Conservation (phyloP, 108 stramenopile species). For the Cyclotella baltica region DNA sequence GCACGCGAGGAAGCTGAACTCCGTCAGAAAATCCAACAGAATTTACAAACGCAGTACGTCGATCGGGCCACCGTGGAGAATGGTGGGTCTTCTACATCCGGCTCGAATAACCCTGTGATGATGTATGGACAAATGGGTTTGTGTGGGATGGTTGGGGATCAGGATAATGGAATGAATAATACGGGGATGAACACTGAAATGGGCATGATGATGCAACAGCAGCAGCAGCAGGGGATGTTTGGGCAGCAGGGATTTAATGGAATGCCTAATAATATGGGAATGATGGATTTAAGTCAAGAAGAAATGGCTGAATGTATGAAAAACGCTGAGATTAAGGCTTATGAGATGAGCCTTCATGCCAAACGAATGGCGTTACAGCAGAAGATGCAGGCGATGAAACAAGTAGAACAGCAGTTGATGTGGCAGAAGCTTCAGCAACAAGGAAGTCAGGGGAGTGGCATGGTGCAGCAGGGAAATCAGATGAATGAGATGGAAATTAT, state of each 20-base stretch:
- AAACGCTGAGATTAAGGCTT: not conserved
- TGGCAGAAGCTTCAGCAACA: not conserved
- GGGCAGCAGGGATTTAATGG: not conserved
- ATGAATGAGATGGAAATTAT: not conserved
- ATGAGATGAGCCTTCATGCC: not conserved
- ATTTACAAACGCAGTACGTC: conserved; percentile 9
- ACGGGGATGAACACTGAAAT: not conserved
- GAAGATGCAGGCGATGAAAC: not conserved
- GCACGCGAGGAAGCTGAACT: conserved; percentile 18
- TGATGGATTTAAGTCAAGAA: not conserved
- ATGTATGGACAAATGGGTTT: not conserved
- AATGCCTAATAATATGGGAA: not conserved
- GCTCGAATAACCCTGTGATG: not conserved
- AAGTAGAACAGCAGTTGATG: not conserved
- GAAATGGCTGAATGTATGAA: not conserved
- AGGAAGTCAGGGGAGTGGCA: not conserved
- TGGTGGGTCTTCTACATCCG: not conserved
- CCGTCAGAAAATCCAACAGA: conserved; percentile 16
- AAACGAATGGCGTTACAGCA: not conserved
- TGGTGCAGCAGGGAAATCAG: too few relatives aligned
- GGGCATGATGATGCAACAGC: conserved; percentile 6
- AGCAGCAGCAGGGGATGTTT: conserved; percentile 8
- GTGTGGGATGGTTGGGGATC: not conserved
- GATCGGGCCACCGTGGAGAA: not conserved
- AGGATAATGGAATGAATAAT: not conserved